These are phyloP conservation scores for Camelina sativa DNA, from an alignment of 345 rosid genomes.

Conservation along the genomic window DNA sequence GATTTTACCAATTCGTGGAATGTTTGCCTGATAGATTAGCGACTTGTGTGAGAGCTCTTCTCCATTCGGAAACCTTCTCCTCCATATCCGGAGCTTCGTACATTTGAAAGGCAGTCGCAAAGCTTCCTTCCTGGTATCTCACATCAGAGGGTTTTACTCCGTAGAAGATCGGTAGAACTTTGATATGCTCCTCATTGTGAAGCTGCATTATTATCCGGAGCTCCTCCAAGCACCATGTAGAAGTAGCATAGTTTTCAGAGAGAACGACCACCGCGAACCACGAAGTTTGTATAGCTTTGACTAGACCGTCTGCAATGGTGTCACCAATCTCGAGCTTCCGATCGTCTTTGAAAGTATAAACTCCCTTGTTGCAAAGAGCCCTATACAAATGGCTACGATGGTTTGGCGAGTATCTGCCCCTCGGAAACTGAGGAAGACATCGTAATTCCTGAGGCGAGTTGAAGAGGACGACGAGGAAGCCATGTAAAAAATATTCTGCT, in stretches of 20 bases:
- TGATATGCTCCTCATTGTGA: not conserved
- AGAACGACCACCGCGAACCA: constrained; percentile 27
- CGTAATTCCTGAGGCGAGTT: not conserved
- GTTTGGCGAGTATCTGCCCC: constrained; percentile 28
- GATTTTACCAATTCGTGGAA: not conserved
- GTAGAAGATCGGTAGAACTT: constrained; percentile 33
- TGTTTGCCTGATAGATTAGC: not conserved
- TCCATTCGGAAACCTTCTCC: not conserved
- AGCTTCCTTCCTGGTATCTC: constrained; percentile 28
- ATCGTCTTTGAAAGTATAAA: constrained; percentile 28
- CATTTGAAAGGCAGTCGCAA: not conserved
- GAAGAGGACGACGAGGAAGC: not conserved
- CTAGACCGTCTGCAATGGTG: not conserved
- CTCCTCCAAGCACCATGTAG: constrained; percentile 34
- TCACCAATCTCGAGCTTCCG: not conserved
- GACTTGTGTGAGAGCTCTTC: not conserved
- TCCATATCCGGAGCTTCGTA: not conserved
- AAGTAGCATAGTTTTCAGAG: constrained; percentile 32
- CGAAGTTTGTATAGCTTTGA: not conserved
- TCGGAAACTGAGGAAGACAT: constrained; percentile 39
- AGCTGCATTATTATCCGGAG: constrained; percentile 23
- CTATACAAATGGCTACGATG: constrained; percentile 19
- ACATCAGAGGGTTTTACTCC: constrained; percentile 19
- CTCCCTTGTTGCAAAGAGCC: not conserved
- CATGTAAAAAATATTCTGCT: too few relatives aligned